phyloP scores from a whole-genome alignment of 2,329 filamentous ascomycete species.

The Verticillium zaregamsianum region DNA sequence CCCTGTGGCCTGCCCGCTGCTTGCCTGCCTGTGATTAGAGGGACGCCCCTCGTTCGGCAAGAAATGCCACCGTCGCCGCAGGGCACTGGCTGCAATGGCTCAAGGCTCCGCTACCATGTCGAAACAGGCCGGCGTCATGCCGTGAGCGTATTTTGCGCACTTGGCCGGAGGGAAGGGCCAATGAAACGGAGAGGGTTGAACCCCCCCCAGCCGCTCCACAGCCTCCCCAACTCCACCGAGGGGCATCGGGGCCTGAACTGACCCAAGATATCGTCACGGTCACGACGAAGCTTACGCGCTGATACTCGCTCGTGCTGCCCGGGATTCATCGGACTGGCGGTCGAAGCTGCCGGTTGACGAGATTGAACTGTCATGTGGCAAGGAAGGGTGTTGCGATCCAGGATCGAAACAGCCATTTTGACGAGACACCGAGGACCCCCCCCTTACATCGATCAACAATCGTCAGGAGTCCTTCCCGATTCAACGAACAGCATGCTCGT shows the following conservation, averaged over 20 bases:
- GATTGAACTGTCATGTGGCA: background rate
- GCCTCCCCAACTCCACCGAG: background rate
- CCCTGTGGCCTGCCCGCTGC: background rate
- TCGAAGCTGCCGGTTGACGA: background rate
- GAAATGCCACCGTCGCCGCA: background rate
- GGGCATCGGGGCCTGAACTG: background rate
- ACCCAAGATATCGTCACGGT: background rate
- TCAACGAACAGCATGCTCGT: too few species aligned
- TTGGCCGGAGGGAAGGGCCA: background rate
- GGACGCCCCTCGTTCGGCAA: background rate
- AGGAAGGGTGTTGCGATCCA: background rate
- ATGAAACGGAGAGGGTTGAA: background rate
- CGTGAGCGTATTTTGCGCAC: slow-evolving; percentile 2
- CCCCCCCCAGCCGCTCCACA: background rate
- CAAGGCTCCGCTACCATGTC: background rate
- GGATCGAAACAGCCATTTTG: background rate
- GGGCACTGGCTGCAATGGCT: background rate
- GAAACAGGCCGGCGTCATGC: slow-evolving; percentile 4
- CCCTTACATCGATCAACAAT: background rate
- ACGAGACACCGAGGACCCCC: background rate
- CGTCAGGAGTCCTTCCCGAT: background rate
- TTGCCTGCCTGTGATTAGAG: background rate
- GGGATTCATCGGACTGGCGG: background rate
- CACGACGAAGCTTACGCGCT: background rate
- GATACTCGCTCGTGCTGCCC: background rate